These are phyloP conservation scores for Vitis hybrid DNA, from an alignment of 177 flowering plant species.

Conservation along the genomic window DNA sequence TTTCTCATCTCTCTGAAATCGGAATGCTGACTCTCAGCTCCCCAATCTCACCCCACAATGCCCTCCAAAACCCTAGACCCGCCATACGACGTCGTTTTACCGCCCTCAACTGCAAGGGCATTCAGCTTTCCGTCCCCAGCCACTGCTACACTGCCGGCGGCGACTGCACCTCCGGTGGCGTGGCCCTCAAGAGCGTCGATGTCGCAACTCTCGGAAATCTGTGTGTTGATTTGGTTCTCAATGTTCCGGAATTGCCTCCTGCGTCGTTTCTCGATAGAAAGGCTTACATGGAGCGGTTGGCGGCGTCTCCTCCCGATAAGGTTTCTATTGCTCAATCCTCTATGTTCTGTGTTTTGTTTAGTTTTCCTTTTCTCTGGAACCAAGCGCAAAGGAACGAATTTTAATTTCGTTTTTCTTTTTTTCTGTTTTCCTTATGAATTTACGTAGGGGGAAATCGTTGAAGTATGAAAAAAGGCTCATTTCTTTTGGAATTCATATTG, in stretches of 20 bases:
- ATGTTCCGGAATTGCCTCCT: constrained; percentile 83
- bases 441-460: too few species aligned
- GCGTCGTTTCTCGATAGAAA: constrained; percentile 45
- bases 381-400: not conserved
- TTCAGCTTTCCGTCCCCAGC: constrained; percentile 23
- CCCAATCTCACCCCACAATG: constrained; percentile 11
- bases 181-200: constrained; percentile 44
- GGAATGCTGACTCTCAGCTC: constrained; percentile 19
- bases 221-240: constrained; percentile 89
- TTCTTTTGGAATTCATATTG: too few species aligned
- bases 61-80: constrained; percentile 19
- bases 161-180: constrained; percentile 18
- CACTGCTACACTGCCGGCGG: constrained; percentile 1
- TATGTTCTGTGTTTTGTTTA: not conserved
- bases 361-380: not conserved
- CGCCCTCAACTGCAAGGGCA: constrained; percentile 23
- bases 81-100: constrained; percentile 12
- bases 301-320: constrained; percentile 81
- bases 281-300: constrained; percentile 69
- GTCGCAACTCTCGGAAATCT: constrained; percentile 87
- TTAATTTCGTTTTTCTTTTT: not conserved
- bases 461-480: too few species aligned
- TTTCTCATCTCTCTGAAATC: constrained; percentile 18
- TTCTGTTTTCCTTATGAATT: not conserved
- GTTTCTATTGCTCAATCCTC: constrained; percentile 24